Conservation (phyloP, 768 basidiomycete species). For the Kwoniella shandongensis region DNA sequence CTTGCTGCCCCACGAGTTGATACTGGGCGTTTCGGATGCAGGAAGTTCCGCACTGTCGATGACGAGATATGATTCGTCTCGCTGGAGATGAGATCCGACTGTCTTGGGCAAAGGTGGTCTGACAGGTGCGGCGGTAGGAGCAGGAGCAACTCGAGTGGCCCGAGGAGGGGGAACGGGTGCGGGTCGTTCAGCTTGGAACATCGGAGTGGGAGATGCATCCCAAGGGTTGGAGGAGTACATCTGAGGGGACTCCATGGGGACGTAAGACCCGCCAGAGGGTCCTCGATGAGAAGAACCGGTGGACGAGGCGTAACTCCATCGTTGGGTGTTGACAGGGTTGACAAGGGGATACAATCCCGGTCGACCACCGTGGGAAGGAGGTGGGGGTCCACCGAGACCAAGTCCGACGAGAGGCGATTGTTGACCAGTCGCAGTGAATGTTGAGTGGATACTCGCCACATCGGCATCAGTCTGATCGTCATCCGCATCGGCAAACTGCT, state of each 20-base stretch:
- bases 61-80: constrained; percentile 50
- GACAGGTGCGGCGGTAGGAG: constrained; percentile 8
- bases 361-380: constrained; percentile 34
- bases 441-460: constrained; percentile 45
- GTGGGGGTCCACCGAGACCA: constrained; percentile 45
- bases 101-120: constrained; percentile 4
- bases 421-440: constrained; percentile 21
- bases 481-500: constrained; percentile 55
- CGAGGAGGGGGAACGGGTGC: constrained; percentile 33
- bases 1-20: constrained; percentile 32
- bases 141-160: constrained; percentile 24
- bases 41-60: constrained; percentile 38
- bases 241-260: constrained; percentile 26
- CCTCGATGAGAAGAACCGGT: constrained; percentile 35
- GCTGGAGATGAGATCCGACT: constrained; percentile 19
- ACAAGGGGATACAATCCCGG: constrained; percentile 39
- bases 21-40: constrained; percentile 23
- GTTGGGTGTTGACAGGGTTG: constrained; percentile 23
- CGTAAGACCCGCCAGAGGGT: constrained; percentile 36
- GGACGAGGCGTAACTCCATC: constrained; percentile 50
- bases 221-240: constrained; percentile 23
- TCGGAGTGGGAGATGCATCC: constrained; percentile 16
- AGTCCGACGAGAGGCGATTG: constrained; percentile 39
- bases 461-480: constrained; percentile 53
- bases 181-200: constrained; percentile 27